Evolutionary conservation across 1,139 yeast species (phyloP).

Genomic region (Arxiozyma heterogenica): DNA sequence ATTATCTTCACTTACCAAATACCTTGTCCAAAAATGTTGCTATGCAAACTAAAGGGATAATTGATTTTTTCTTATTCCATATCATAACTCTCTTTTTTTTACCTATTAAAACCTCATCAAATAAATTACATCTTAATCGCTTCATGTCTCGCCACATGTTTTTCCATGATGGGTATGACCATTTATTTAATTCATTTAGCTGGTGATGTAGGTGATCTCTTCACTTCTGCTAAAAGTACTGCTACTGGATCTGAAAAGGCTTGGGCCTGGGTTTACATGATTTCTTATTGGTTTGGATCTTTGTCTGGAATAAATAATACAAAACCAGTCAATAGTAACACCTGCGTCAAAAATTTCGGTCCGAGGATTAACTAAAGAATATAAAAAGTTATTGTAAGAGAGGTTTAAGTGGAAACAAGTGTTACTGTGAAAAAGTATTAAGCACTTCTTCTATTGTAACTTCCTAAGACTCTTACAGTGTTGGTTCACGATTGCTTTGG

Average conservation of each 20-base stretch:
- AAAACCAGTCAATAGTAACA: too few species aligned
- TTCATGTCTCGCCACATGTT: conserved; percentile 35
- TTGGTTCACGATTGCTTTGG: too few species aligned
- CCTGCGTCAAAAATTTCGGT: too few species aligned
- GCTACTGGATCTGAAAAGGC: conserved; percentile 30
- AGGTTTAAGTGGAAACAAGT: too few species aligned
- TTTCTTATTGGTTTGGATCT: conserved; percentile 39
- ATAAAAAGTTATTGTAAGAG: too few species aligned
- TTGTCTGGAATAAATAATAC: too few species aligned
- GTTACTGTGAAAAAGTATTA: too few species aligned
- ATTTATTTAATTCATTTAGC: conserved; percentile 30
- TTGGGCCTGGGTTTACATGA: conserved; percentile 38
- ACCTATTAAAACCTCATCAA: conserved; percentile 33
- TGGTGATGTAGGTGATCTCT: conserved; percentile 37
- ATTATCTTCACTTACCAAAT: conserved; percentile 30
- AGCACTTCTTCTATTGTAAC: too few species aligned
- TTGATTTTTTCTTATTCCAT: conserved; percentile 39
- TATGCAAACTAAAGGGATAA: conserved; percentile 35
- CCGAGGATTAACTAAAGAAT: too few species aligned
- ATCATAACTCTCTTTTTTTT: conserved; percentile 33
- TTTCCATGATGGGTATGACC: conserved; percentile 38
- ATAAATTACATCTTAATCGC: conserved; percentile 33
- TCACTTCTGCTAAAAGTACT: conserved; percentile 24
- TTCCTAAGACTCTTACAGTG: too few species aligned
- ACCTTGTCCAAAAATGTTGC: conserved; percentile 32